phyloP scores from a whole-genome alignment of 1,284 basidiomycete species.

The Ceratobasidium sp. region DNA sequence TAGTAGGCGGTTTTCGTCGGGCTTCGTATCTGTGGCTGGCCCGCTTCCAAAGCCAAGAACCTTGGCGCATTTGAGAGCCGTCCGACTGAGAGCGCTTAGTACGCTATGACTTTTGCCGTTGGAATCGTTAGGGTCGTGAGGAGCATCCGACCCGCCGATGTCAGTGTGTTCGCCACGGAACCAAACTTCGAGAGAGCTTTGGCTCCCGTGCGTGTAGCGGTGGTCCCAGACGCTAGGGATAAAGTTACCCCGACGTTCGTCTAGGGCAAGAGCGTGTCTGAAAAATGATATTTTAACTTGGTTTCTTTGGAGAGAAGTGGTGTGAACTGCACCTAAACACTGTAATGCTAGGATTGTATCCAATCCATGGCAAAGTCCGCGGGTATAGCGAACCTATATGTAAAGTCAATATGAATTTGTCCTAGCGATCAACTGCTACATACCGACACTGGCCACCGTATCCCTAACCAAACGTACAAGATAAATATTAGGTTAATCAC shows the following conservation, averaged over 20 bases:
- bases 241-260: constrained; percentile 50
- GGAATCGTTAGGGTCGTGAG: neutral
- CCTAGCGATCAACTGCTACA: neutral
- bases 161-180: neutral
- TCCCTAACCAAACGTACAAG: neutral
- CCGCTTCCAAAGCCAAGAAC: no score
- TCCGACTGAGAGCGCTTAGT: no score
- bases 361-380: neutral
- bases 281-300: neutral
- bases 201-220: neutral
- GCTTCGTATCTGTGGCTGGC: neutral
- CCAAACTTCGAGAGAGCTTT: neutral
- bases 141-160: neutral
- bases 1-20: neutral
- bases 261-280: constrained; percentile 50
- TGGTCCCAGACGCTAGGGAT: constrained; percentile 45
- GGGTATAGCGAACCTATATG: neutral
- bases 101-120: neutral
- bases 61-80: no score
- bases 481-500: neutral
- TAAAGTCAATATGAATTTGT: neutral
- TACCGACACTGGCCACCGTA: neutral
- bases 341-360: neutral
- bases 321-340: neutral
- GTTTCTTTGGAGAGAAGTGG: neutral